Evolutionary conservation across 2,329 filamentous ascomycete species (phyloP).

Genomic region (Aureobasidium pullulans): DNA sequence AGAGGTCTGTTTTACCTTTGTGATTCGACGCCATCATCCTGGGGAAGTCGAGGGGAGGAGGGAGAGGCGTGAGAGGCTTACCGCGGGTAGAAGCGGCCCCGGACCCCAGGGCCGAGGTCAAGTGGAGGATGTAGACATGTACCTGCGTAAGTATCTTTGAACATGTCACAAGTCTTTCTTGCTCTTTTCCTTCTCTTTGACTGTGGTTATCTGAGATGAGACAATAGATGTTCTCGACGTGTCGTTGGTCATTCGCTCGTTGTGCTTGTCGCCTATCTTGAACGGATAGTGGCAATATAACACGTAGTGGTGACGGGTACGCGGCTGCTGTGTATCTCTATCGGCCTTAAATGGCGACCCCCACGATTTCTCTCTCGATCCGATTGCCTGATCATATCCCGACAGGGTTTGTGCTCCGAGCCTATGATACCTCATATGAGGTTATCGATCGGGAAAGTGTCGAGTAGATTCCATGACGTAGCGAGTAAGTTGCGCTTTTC

Average conservation of each 20-base stretch:
- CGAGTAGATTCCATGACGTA: not conserved
- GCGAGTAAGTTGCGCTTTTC: not conserved
- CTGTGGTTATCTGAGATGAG: not conserved
- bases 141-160: not conserved
- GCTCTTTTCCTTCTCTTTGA: not conserved
- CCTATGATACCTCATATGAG: not conserved
- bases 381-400: not conserved
- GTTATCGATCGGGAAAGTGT: not conserved
- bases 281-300: not conserved
- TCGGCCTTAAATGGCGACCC: not conserved
- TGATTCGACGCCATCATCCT: not conserved
- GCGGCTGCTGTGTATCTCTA: not conserved
- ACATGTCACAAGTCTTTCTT: not conserved
- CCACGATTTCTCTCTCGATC: slow-evolving; percentile 1
- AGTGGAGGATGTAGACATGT: not conserved
- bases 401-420: not conserved
- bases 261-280: not conserved
- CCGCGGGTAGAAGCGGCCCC: slow-evolving; percentile 4
- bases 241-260: not conserved
- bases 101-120: not conserved
- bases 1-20: not conserved
- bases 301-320: not conserved
- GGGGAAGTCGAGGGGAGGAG: not conserved
- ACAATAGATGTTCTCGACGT: not conserved
- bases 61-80: not conserved